These are phyloP conservation scores for Collariella sp. DNA, from an alignment of 495 filamentous ascomycete species.

Conservation along the genomic window DNA sequence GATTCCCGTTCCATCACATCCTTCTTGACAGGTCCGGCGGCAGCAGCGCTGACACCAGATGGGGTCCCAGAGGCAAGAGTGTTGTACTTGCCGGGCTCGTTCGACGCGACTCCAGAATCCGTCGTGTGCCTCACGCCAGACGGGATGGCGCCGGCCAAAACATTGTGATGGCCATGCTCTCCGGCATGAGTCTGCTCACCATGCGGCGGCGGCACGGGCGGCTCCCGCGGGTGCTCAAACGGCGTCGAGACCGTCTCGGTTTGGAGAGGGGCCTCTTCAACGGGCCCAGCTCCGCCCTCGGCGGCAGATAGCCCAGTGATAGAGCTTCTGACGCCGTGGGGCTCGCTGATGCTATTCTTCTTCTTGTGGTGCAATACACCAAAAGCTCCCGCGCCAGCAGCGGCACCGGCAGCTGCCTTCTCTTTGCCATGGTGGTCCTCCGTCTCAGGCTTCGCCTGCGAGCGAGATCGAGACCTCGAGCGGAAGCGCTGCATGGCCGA, in stretches of 20 bases:
- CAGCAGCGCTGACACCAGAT: constrained; percentile 14
- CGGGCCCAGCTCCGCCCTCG: neutral
- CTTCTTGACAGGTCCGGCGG: neutral
- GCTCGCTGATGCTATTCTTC: constrained; percentile 2
- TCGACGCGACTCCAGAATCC: neutral
- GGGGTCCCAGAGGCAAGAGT: constrained; percentile 16
- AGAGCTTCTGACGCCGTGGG: constrained; percentile 2
- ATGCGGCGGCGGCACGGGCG: constrained; percentile 8
- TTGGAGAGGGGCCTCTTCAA: neutral
- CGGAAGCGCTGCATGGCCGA: neutral
- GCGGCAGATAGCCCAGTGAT: neutral
- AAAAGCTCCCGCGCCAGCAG: constrained; percentile 17
- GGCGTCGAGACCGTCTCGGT: neutral
- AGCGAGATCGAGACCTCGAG: neutral
- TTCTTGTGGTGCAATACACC: constrained; percentile 14
- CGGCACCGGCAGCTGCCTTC: constrained; percentile 23
- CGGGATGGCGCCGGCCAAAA: neutral
- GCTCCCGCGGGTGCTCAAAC: constrained; percentile 20
- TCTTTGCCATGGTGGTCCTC: constrained; percentile 13
- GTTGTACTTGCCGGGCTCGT: constrained; percentile 17
- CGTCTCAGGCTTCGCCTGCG: neutral
- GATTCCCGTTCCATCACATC: neutral
- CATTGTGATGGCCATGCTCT: neutral
- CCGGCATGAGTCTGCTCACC: neutral
- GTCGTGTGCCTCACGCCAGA: neutral